Evolutionary conservation across 2,329 filamentous ascomycete species (phyloP), one percentile per base, ranked within the genome.

Genomic region (Diplodia mutila): DNA sequence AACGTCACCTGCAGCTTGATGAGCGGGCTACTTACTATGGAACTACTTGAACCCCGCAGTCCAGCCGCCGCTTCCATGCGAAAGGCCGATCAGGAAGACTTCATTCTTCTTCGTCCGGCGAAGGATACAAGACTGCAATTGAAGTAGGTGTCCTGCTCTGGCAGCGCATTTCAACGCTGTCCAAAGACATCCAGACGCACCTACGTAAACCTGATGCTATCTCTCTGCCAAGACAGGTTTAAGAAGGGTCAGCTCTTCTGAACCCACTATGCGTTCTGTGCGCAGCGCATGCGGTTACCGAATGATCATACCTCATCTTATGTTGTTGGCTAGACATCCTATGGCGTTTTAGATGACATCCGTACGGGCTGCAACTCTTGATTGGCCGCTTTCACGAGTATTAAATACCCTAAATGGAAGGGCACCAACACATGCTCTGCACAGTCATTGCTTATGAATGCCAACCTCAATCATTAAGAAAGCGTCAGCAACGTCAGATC

Each of bases 331-430:
- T 4, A 16, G 6, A 9, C 18, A 29, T 29, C 23, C 51, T 18
- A 53, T 53, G 25, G 51, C 25, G 25, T 18, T n/a, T 12, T 4
- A 16, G 23, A n/a, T 21, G 55, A 6, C 21, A 46, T 3, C 23
- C 12, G 27, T 25, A 46, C 21, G 21, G 25, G 23, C 37, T 27
- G 42, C 39, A 61, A 21, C 9, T 16, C 23, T 61, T 61, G 57
- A 61, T 61, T 61, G 57, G 57, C 42, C 16, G 42, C 9, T 27
- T 14, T 18, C 49, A 8, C 25, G 9, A 37, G 25, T 11, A 29
- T n/a, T 11, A 18, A 51, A 46, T 63, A 37, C 59, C 59, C 12
- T 51, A 63, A 51, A 23, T 25, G 46, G 59, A 51, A 63, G 18
- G n/a, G 12, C 39, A 48, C 8, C 21, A 12, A 7, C 37, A 39